Conservation (phyloP, 1,284 basidiomycete species). For the Tilletia walkeri region DNA sequence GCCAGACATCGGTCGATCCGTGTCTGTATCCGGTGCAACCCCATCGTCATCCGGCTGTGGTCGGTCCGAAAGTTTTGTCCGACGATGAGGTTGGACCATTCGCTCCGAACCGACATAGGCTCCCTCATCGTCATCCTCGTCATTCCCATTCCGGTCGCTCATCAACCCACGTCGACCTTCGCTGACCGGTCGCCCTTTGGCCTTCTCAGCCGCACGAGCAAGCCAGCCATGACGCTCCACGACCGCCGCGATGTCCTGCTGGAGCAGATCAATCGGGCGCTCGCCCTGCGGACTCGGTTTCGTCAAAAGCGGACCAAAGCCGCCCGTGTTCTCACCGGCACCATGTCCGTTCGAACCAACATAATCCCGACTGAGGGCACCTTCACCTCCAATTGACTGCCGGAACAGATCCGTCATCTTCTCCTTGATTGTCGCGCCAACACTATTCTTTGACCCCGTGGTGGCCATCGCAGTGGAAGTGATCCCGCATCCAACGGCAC, state of each 20-base stretch:
- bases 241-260: slow-evolving; percentile 34
- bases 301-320: slow-evolving; percentile 19
- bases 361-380: slow-evolving; percentile 7
- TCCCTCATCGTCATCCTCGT: slow-evolving; percentile 19
- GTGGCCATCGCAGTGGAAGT: neutral
- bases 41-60: slow-evolving; percentile 11
- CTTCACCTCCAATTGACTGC: slow-evolving; percentile 15
- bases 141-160: slow-evolving; percentile 4
- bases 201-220: slow-evolving; percentile 21
- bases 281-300: slow-evolving; percentile 30
- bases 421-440: slow-evolving; percentile 9
- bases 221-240: slow-evolving; percentile 44
- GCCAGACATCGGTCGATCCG: neutral
- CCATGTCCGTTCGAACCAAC: neutral
- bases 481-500: too few relatives aligned
- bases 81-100: neutral
- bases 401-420: slow-evolving; percentile 16
- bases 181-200: slow-evolving; percentile 14
- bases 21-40: neutral
- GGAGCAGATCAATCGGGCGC: slow-evolving; percentile 35
- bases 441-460: neutral
- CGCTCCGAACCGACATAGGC: neutral
- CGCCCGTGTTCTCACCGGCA: slow-evolving; percentile 6
- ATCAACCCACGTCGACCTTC: slow-evolving; percentile 16
- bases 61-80: neutral